These are phyloP conservation scores for Hemisphaericaspora subhashii DNA, from an alignment of 1,139 yeast species.

Conservation along the genomic window DNA sequence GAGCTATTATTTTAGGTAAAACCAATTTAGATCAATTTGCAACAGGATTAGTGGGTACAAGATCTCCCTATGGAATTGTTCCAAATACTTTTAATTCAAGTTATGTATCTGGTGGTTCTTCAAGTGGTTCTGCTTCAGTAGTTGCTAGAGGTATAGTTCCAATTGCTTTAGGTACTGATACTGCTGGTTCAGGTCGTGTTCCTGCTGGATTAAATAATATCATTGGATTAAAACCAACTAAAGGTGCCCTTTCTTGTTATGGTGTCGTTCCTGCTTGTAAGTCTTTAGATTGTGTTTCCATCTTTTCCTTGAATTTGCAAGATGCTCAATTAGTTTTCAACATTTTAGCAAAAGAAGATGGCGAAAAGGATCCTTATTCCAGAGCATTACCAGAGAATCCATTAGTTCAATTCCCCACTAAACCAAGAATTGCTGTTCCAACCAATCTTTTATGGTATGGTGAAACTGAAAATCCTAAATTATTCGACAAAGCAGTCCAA, in stretches of 20 bases:
- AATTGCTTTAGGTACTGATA: slow-evolving; percentile 87
- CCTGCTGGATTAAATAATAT: slow-evolving; percentile 95
- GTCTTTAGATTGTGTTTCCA: slow-evolving; percentile 88
- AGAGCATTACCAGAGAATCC: slow-evolving; percentile 72
- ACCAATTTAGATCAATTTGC: slow-evolving; percentile 96
- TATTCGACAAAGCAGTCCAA: slow-evolving; percentile 63
- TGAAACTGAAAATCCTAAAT: slow-evolving; percentile 70
- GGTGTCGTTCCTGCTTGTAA: slow-evolving; percentile 99
- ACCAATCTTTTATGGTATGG: slow-evolving; percentile 72
- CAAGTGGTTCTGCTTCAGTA: slow-evolving; percentile 92
- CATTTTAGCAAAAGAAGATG: slow-evolving; percentile 70
- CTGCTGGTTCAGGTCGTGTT: slow-evolving; percentile 98
- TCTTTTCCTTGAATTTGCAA: slow-evolving; percentile 70
- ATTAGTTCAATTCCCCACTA: slow-evolving; percentile 51
- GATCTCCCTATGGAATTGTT: slow-evolving; percentile 92
- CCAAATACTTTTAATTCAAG: slow-evolving; percentile 71
- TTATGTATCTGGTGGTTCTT: slow-evolving; percentile 92
- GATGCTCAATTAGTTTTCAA: slow-evolving; percentile 82
- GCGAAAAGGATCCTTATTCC: slow-evolving; percentile 76
- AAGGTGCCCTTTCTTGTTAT: slow-evolving; percentile 76
- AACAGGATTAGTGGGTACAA: slow-evolving; percentile 91
- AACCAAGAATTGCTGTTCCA: slow-evolving; percentile 79
- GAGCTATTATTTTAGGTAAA: slow-evolving; percentile 89
- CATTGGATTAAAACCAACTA: slow-evolving; percentile 89
- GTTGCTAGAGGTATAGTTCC: slow-evolving; percentile 91